Conservation (phyloP, 1,139 yeast species). For the Hyphopichia buzzinii region DNA sequence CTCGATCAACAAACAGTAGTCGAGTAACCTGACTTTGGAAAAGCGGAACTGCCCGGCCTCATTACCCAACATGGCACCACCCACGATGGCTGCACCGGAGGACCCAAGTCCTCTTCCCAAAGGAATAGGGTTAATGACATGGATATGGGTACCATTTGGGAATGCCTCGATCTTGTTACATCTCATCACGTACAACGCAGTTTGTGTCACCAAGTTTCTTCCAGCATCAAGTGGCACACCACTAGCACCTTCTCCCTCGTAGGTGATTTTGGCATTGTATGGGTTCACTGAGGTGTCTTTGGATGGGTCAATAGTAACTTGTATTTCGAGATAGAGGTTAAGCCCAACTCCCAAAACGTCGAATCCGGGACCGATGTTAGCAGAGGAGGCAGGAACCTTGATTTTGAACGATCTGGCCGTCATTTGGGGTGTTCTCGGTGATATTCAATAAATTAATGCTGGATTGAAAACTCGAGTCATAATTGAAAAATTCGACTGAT, state of each 20-base stretch:
- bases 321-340: constrained; percentile 65
- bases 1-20: constrained; percentile 94
- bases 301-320: constrained; percentile 60
- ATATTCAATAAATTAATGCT: too few species aligned
- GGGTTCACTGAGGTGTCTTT: constrained; percentile 54
- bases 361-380: constrained; percentile 97
- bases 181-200: constrained; percentile 86
- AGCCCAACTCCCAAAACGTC: constrained; percentile 94
- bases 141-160: constrained; percentile 81
- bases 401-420: constrained; percentile 46
- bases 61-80: constrained; percentile 91
- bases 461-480: too few species aligned
- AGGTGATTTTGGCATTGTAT: constrained; percentile 65
- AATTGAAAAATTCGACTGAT: too few species aligned
- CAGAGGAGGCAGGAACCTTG: constrained; percentile 93
- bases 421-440: constrained; percentile 15
- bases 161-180: constrained; percentile 73
- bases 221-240: constrained; percentile 77
- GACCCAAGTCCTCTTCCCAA: constrained; percentile 96
- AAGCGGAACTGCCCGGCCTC: constrained; percentile 74
- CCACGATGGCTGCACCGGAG: constrained; percentile 98
- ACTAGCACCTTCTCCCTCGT: constrained; percentile 74
- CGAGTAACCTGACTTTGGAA: constrained; percentile 79
- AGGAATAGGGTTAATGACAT: constrained; percentile 87
- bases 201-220: constrained; percentile 81